phyloP scores from a whole-genome alignment of 495 filamentous ascomycete species.

The Penicillium taxi region DNA sequence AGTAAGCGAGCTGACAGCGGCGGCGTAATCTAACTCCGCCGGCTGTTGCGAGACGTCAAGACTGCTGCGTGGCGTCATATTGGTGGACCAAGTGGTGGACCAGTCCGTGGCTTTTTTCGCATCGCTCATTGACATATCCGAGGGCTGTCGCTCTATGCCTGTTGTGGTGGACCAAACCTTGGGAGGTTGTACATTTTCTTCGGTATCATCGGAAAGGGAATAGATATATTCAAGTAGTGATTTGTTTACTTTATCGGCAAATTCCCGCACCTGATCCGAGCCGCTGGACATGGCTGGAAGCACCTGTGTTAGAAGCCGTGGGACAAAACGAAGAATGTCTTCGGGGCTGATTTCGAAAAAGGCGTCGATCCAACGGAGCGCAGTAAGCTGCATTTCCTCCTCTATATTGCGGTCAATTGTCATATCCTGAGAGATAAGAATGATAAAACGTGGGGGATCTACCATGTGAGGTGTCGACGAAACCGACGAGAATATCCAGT shows the following conservation, averaged over 20 bases:
- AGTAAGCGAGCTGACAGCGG: slow-evolving; percentile 90
- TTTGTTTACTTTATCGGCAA: slow-evolving; percentile 80
- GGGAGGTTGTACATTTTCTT: slow-evolving; percentile 32
- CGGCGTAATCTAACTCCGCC: slow-evolving; percentile 86
- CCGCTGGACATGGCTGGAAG: slow-evolving; percentile 91
- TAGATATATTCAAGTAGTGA: slow-evolving; percentile 88
- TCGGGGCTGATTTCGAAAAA: slow-evolving; percentile 97
- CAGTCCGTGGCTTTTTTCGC: slow-evolving; percentile 29
- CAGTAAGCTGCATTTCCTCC: slow-evolving; percentile 83
- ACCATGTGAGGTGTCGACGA: slow-evolving; percentile 78
- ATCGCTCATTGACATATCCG: slow-evolving; percentile 26
- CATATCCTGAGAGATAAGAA: no score
- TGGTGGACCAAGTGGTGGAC: slow-evolving; percentile 30
- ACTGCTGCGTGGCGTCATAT: slow-evolving; percentile 42
- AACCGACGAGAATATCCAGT: slow-evolving; percentile 83
- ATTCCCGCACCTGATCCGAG: slow-evolving; percentile 78
- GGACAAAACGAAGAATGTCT: slow-evolving; percentile 93
- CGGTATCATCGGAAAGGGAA: slow-evolving; percentile 70
- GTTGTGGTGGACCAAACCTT: slow-evolving; percentile 43
- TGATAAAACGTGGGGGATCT: slow-evolving; percentile 4
- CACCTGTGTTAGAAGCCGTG: slow-evolving; percentile 81
- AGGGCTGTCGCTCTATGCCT: slow-evolving; percentile 43
- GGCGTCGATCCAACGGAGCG: slow-evolving; percentile 88
- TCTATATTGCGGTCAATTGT: slow-evolving; percentile 37
- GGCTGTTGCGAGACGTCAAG: slow-evolving; percentile 35